phyloP scores from a whole-genome alignment of 768 basidiomycete genomes.

The Tricholoma bakamatsutake region DNA sequence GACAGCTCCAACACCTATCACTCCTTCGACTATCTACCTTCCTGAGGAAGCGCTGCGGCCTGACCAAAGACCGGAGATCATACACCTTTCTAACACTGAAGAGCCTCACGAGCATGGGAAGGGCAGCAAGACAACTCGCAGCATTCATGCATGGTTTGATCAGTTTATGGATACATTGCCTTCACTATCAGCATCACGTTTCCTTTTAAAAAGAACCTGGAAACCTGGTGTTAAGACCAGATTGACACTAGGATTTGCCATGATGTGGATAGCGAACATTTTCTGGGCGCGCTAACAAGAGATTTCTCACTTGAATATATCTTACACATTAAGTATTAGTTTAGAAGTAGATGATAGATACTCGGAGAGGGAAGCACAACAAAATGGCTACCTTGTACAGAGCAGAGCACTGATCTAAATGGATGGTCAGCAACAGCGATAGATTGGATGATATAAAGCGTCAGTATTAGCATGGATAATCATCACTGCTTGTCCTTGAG shows the following conservation, averaged over 20 bases:
- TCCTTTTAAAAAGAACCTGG: conserved; percentile 25
- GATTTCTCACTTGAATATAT: background rate
- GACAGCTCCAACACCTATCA: conserved; percentile 4
- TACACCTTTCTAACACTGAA: conserved; percentile 14
- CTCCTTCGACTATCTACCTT: conserved; percentile 7
- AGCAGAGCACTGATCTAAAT: background rate
- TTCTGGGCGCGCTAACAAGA: conserved; percentile 39
- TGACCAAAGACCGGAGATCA: conserved; percentile 14
- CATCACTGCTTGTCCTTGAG: conserved; percentile 70
- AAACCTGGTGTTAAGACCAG: conserved; percentile 33
- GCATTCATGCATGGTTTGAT: conserved; percentile 48
- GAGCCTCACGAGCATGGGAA: conserved; percentile 11
- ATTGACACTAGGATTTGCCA: conserved; percentile 31
- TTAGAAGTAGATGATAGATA: background rate
- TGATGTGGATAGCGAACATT: conserved; percentile 64
- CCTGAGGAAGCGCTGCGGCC: conserved; percentile 8
- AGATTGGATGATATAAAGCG: conserved; percentile 6
- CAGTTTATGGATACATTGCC: conserved; percentile 34
- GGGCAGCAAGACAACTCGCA: conserved; percentile 22
- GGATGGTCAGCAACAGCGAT: background rate
- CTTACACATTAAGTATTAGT: background rate
- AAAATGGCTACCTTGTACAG: no score
- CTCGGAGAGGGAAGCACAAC: background rate
- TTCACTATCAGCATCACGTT: conserved; percentile 17
- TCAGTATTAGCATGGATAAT: conserved; percentile 93